Conservation (phyloP, 306 rosid species). For the Morella rubra region DNA sequence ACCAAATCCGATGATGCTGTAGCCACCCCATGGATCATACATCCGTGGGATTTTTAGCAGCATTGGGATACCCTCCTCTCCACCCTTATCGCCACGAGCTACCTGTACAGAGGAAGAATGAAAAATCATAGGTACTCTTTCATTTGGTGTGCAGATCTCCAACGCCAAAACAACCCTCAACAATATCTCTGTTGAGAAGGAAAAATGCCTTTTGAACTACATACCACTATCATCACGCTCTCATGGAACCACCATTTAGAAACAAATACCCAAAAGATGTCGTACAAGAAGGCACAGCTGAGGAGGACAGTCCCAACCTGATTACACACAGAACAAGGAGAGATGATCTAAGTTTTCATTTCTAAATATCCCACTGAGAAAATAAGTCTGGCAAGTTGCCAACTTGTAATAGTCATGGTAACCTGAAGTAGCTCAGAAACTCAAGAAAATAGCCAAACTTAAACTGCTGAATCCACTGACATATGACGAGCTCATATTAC, state of each 20-base stretch:
- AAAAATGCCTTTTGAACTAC: conserved; percentile 32
- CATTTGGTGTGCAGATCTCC: not conserved
- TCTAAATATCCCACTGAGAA: conserved; percentile 2
- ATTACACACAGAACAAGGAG: conserved; percentile 22
- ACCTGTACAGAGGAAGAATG: conserved; percentile 52
- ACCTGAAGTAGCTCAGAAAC: not conserved
- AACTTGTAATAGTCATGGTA: not conserved
- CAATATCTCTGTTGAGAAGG: conserved; percentile 2
- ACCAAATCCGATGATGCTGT: conserved; percentile 95
- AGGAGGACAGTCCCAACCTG: conserved; percentile 99
- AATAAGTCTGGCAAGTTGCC: conserved; percentile 8
- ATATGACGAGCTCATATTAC: not conserved
- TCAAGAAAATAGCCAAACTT: conserved; percentile 3
- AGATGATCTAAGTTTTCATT: conserved; percentile 2
- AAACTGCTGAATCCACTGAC: not conserved
- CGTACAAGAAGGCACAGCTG: conserved; percentile 89
- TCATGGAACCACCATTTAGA: conserved; percentile 96
- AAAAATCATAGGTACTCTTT: conserved; percentile 3
- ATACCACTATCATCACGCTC: conserved; percentile 99
- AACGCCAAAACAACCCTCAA: not conserved
- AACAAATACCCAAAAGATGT: conserved; percentile 97
- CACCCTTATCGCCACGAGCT: conserved; percentile 96
- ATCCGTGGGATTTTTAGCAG: conserved; percentile 92
- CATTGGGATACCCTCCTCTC: conserved; percentile 99
- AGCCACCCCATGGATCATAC: conserved; percentile 99